phyloP scores from a whole-genome alignment of 1,284 basidiomycete species.

The Moesziomyces sp. region DNA sequence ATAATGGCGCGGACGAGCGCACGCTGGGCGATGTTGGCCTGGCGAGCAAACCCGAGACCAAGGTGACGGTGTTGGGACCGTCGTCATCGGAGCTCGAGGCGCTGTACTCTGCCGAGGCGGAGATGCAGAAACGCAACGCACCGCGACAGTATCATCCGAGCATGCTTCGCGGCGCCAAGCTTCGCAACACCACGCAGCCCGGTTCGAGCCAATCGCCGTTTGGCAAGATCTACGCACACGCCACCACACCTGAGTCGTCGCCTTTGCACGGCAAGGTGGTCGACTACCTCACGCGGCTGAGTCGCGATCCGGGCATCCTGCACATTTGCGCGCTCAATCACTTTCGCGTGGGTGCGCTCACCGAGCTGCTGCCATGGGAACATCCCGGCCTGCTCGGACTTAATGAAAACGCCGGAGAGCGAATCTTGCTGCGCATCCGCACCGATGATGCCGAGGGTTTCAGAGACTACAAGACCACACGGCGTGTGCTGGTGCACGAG shows the following conservation, averaged over 20 bases:
- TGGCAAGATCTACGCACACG: conserved; percentile 41
- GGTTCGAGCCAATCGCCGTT: conserved; percentile 38
- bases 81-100: conserved; percentile 39
- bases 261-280: conserved; percentile 38
- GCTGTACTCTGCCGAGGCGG: conserved; percentile 25
- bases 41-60: conserved; percentile 5
- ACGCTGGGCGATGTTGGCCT: conserved; percentile 34
- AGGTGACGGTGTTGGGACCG: conserved; percentile 49
- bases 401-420: conserved; percentile 61
- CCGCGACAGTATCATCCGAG: conserved; percentile 59
- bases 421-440: conserved; percentile 56
- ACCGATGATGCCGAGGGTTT: conserved; percentile 60
- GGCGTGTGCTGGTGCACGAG: conserved; percentile 62
- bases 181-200: conserved; percentile 34
- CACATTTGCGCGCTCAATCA: conserved; percentile 59
- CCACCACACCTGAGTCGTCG: conserved; percentile 21
- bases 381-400: conserved; percentile 58
- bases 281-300: conserved; percentile 46
- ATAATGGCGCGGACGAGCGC: conserved; percentile 11
- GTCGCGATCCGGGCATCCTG: conserved; percentile 53
- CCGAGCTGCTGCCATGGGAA: conserved; percentile 62
- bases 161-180: conserved; percentile 47
- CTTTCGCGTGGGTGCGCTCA: conserved; percentile 51
- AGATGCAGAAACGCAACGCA: conserved; percentile 38
- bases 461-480: conserved; percentile 60